Conservation (phyloP, 2,329 filamentous ascomycete species). For the Aspergillus spinulosporus region DNA sequence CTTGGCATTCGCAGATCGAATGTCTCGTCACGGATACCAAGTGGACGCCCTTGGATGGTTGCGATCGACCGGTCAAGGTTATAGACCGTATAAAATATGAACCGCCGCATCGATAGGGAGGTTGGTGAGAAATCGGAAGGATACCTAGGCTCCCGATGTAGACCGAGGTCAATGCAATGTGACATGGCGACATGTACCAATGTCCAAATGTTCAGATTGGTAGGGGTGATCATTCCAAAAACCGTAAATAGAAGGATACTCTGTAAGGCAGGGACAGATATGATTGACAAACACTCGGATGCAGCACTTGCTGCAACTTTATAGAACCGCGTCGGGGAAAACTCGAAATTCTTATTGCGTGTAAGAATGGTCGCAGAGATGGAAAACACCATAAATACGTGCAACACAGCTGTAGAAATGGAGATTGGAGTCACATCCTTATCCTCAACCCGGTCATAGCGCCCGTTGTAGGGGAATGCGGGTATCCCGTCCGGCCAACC, state of each 20-base stretch:
- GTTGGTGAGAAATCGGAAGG: constrained; percentile 9
- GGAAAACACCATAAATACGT: constrained; percentile 40
- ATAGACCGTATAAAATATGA: constrained; percentile 41
- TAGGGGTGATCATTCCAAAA: constrained; percentile 37
- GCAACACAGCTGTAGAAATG: constrained; percentile 29
- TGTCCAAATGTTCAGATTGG: constrained; percentile 41
- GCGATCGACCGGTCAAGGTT: constrained; percentile 39
- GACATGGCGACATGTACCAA: constrained; percentile 40
- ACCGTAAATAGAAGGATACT: constrained; percentile 33
- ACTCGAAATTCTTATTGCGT: constrained; percentile 35
- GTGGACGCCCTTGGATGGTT: constrained; percentile 42
- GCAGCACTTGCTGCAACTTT: constrained; percentile 33
- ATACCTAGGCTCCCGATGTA: constrained; percentile 36
- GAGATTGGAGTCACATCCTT: constrained; percentile 17
- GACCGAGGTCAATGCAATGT: constrained; percentile 41
- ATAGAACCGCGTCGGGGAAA: constrained; percentile 37
- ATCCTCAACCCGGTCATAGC: constrained; percentile 14
- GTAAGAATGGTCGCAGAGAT: constrained; percentile 39
- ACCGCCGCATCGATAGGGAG: constrained; percentile 22
- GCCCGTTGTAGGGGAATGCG: constrained; percentile 31
- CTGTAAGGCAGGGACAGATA: constrained; percentile 37
- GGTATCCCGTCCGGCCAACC: constrained; percentile 26
- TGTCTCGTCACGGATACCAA: constrained; percentile 41
- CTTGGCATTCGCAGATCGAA: constrained; percentile 35
- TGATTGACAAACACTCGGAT: constrained; percentile 35